Base-by-base conservation (phyloP, 1,284 basidiomycete genomes). In the Puccinia horiana region DNA sequence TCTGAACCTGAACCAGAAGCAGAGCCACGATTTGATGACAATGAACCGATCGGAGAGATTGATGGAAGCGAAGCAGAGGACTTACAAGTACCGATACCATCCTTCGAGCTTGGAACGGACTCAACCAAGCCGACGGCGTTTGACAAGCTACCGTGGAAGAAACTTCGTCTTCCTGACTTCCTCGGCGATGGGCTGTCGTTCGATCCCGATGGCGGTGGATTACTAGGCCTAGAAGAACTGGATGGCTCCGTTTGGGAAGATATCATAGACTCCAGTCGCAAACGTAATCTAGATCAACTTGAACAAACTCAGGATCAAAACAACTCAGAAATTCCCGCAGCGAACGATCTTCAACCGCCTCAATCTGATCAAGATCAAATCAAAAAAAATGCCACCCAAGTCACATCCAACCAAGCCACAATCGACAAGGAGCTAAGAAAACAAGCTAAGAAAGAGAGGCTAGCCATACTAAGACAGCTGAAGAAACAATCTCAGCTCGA, bases 61-160 rank as follows among this genome's bases (percentile, higher is more conserved):
- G 23, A 44, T 16, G 73, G 61, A 26, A 26, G n/a, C 37, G 52
- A 75, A 35, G 26, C 73, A 11, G 73, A 75, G n/a, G 47, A 49
- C 26, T 12, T n/a, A 72, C 32, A 29, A 40, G 23, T 5, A 1
- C 73, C 73, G 18, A 63, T 77, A 20, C 75, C 75, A 23, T 65
- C 81, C 12, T 44, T 82, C 20, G 63, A 44, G 26, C 42, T 54
- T 12, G 74, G 81, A 11, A 32, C 49, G 6, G 81, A 82, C 52
- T 82, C 81, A 32, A 82, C 81, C 5, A 82, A 82, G 29, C 81
- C 81, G n/a, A 82, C 81, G 32, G 29, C 37, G 20, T 82, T 82
- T n/a, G 81, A 82, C 40, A 65, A 75, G 75, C 54, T 82, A 26
- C 81, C 81, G 2, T 82, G 81, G 81, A 70, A 76, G 63, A 69